Base-by-base conservation (phyloP, 2,329 filamentous ascomycete species). In the Pseudocercospora cruenta region DNA sequence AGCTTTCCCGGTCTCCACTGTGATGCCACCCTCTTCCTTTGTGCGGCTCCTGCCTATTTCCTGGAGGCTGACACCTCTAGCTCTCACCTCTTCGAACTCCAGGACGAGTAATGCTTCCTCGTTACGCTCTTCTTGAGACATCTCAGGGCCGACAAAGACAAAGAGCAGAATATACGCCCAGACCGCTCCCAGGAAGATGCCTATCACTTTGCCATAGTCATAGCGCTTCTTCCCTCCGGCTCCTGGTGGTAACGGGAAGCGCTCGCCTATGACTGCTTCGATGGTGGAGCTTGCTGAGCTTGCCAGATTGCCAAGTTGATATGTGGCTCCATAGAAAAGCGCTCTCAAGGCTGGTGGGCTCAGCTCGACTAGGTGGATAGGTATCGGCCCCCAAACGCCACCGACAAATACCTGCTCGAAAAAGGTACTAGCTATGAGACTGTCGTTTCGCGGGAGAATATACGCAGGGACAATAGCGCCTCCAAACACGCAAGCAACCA, bases 261-360 rank as follows among this genome's bases (percentile, higher is more conserved):
- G 65, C 64, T 80, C 76, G 5, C 77, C 78, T 36, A 80, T 76
- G 6, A 72, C 72, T 1, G 76, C 74, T 63, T 80, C 74, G 60
- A 80, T 80, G 2, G 78, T 80, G 1, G 78, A 75, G 12, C 75
- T 75, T 3, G 79, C 76, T 4, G 75, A 77, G 6, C 76, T 76
- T 9, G 73, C 76, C 16, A 80, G 73, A 62, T 79, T 80, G 6
- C 79, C 79, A 39, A 81, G 73, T 68, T 81, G 78, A 65, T 80
- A 80, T 1, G 76, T 75, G 6, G 78, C 59, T 26, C 79, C 78
- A 16, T 79, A 75, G 49, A 77, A 72, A 21, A 78, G 70, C 1
- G 78, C 72, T 26, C 78, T 73, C n/a, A 80, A 72, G 3, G 72
- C 70, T 21, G 70, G 67, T 1, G 79, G 79, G 1, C 75, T 74